Base-by-base conservation (phyloP, 306 rosid genomes). In the Glycyrrhiza uralensis region DNA sequence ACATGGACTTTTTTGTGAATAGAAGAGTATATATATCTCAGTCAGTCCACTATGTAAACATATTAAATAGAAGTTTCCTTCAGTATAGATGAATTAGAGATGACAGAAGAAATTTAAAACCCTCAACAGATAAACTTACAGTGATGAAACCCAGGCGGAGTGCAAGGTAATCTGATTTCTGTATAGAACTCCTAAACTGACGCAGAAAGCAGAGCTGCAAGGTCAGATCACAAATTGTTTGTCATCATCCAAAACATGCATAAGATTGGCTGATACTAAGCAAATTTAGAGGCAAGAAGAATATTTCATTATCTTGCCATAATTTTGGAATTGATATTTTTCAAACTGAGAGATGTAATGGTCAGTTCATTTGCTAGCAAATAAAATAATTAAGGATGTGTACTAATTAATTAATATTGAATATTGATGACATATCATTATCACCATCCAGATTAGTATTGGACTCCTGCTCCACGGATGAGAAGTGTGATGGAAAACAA, bases 401-500 rank as follows among this genome's bases (percentile, higher is more conserved):
- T 7, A n/a, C n/a, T n/a, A 55, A 55, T 55, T 28, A 5, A 23
- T 64, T 76, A 26, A n/a, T 47, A 38, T 64, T 14, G 19, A 26
- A n/a, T 47, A 38, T 64, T 14, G 19, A 77, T 17, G 78, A 85
- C 36, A 28, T 18, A 63, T 78, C 56, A 94, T 97, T 18, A 63
- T 78, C 56, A 94, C 98, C 98, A 91, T 94, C 98, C 98, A 94
- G 70, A 85, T 85, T 51, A 94, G 88, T 84, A 86, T 66, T 67
- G 87, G 89, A 83, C 63, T 89, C 87, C 92, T 87, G 89, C 98
- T 94, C 98, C 97, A 94, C 29, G 98, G 97, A 85, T 94, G 98
- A 80, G 96, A 89, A 5, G 98, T 79, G 75, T 86, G 98, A 76
- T 94, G 98, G 73, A 77, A 94, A 77, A 94, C 85, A 74, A 94